Conservation (phyloP, 75 land plant genomes). For the Sequoiadendron giganteum region DNA sequence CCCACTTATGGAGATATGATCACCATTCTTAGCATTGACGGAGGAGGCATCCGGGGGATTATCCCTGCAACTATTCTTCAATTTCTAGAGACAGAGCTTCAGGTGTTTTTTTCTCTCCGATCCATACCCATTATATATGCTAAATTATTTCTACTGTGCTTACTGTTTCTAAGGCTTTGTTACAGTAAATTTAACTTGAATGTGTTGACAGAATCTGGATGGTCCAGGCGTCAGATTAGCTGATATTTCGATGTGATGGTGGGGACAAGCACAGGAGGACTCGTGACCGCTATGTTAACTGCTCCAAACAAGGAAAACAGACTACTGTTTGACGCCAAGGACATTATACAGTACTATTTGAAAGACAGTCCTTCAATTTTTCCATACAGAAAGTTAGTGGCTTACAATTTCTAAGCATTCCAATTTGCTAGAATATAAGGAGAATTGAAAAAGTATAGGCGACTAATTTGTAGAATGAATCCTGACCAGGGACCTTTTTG, state of each 20-base stretch:
- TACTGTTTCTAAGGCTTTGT: no score
- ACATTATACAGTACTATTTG: conserved; percentile 39
- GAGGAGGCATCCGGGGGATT: conserved; percentile 26
- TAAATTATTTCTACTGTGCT: no score
- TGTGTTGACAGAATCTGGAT: conserved; percentile 38
- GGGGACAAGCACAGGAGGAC: conserved; percentile 75
- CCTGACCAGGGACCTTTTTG: background rate
- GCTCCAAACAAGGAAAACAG: conserved; percentile 43
- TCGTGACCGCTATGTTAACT: conserved; percentile 55
- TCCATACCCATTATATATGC: no score
- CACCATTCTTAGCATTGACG: conserved; percentile 27
- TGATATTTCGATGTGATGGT: conserved; percentile 66
- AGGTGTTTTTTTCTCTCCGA: background rate
- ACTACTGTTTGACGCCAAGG: conserved; percentile 51
- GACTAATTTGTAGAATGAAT: background rate
- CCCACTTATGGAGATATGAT: background rate
- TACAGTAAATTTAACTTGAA: background rate
- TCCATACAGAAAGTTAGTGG: conserved; percentile 19
- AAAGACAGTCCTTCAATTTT: conserved; percentile 25
- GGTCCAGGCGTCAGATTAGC: conserved; percentile 54
- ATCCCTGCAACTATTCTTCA: conserved; percentile 14
- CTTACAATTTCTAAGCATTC: background rate
- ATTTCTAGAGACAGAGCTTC: conserved; percentile 18
- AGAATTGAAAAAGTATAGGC: background rate
- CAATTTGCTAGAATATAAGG: background rate